phyloP scores from a whole-genome alignment of 2,329 filamentous ascomycete genomes.

The Colletotrichum godetiae region DNA sequence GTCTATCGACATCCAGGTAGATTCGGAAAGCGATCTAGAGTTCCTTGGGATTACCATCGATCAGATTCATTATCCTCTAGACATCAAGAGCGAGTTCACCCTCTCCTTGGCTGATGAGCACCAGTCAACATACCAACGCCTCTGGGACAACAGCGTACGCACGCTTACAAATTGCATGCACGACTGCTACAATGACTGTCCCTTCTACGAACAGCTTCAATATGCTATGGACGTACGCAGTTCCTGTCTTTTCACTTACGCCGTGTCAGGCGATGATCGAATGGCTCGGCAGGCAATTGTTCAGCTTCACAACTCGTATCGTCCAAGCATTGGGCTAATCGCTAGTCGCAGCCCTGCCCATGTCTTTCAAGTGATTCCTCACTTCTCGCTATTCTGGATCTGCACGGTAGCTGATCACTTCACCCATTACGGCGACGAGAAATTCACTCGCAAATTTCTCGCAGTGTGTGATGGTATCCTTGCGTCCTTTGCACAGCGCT shows the following conservation, averaged over 20 bases:
- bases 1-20: slow-evolving; percentile 24
- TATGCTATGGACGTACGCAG: slow-evolving; percentile 41
- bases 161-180: slow-evolving; percentile 43
- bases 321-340: slow-evolving; percentile 43
- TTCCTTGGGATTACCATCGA: not conserved
- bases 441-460: slow-evolving; percentile 44
- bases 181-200: slow-evolving; percentile 48
- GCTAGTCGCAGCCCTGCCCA: slow-evolving; percentile 50
- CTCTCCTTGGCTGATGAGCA: not conserved
- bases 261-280: slow-evolving; percentile 44
- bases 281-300: slow-evolving; percentile 46
- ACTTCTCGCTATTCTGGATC: slow-evolving; percentile 52
- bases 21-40: not conserved
- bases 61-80: not conserved
- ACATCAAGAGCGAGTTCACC: not conserved
- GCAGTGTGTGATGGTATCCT: not conserved
- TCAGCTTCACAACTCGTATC: slow-evolving; percentile 40
- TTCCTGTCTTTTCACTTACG: slow-evolving; percentile 45
- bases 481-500: not conserved
- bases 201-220: slow-evolving; percentile 49
- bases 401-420: slow-evolving; percentile 49
- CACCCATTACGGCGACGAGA: slow-evolving; percentile 47
- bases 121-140: not conserved
- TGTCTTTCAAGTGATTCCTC: slow-evolving; percentile 48
- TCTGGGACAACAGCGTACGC: slow-evolving; percentile 40